Base-by-base conservation (phyloP, 2,329 filamentous ascomycete species). In the Rutstroemia sydowiana region DNA sequence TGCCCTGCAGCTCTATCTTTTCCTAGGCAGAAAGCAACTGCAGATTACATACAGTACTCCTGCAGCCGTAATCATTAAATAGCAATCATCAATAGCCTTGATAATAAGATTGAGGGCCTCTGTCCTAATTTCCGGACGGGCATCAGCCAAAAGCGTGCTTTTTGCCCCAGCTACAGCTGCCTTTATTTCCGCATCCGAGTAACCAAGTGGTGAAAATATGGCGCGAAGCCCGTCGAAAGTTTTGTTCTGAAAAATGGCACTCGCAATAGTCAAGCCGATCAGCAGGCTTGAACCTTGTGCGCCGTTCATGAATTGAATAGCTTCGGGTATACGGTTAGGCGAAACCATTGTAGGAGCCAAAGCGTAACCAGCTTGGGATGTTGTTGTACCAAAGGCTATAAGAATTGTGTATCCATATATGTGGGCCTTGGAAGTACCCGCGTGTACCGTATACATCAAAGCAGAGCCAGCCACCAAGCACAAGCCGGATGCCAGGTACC, bases 341-440 rank as follows among this genome's bases (percentile, higher is more conserved):
- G 54, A 45, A 7, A 69, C 67, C 13, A 63, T 65, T 2, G 62
- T 63, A 40, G 67, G 66, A 1, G 63, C 66, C 32, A 71, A 63
- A 3, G 65, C 61, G 57, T 66, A 70, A 10, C 57, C 55, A 1
- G 65, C 60, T 53, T 70, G 66, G 10, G 61, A 66, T 2, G 59
- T 51, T 16, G 71, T 71, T 1, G 63, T 62, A 0, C 72, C 72
- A 9, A 68, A 52, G 2, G 67, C 72, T 1, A 73, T 52, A 1
- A 46, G 7, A 4, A 34, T 9, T 9, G 16, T 20, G 28, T 46
- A 46, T 2, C 44, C 44, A 18, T 46, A 46, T 2, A 46, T 36
- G 28, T 9, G 16, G 20, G 28, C 10, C 8, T 16, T 18, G n/a
- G 14, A 16, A 21, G 44, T 16, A 6, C 23, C 31, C 31, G n/a